Conservation (phyloP, 2,329 filamentous ascomycete species). For the Trichophaea hybrida region DNA sequence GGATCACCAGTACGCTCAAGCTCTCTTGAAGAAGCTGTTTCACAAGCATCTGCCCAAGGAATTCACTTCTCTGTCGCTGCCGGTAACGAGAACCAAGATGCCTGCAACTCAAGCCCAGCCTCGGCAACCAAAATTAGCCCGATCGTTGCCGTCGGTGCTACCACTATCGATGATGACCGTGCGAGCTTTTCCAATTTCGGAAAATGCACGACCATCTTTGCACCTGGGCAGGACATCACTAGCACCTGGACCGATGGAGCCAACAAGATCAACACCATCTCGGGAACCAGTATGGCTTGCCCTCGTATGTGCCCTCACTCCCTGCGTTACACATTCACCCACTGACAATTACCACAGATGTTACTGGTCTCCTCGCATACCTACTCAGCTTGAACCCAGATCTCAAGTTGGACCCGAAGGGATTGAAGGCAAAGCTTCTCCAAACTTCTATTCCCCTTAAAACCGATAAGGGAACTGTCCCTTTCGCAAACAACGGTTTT, state of each 20-base stretch:
- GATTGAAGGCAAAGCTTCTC: slow-evolving; percentile 23
- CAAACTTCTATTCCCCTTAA: slow-evolving; percentile 3
- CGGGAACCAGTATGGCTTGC: slow-evolving; percentile 39
- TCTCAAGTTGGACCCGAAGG: slow-evolving; percentile 17
- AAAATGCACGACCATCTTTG: slow-evolving; percentile 42
- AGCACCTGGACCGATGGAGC: slow-evolving; percentile 37
- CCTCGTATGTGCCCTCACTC: slow-evolving; percentile 29
- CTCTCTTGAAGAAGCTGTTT: slow-evolving; percentile 40
- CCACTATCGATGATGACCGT: slow-evolving; percentile 29
- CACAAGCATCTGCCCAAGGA: slow-evolving; percentile 33
- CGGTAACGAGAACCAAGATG: slow-evolving; percentile 30
- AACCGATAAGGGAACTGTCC: slow-evolving; percentile 10
- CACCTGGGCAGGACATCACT: slow-evolving; percentile 41
- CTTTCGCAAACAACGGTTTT: slow-evolving; percentile 3
- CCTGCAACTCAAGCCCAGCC: slow-evolving; percentile 29
- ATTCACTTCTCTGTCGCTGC: slow-evolving; percentile 34
- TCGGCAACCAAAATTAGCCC: slow-evolving; percentile 31
- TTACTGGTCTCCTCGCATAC: slow-evolving; percentile 26
- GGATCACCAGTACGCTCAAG: slow-evolving; percentile 35
- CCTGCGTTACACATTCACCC: background rate
- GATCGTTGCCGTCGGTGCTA: slow-evolving; percentile 33
- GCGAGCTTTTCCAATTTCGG: slow-evolving; percentile 36
- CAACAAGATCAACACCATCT: slow-evolving; percentile 37
- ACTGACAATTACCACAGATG: slow-evolving; percentile 7
- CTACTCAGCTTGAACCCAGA: slow-evolving; percentile 18